A percentile compares a stretch with the other conserved stretches of the same genome.
These are phyloP conservation scores for Mycena olivaceomarginata DNA, from an alignment of 768 basidiomycete species.

Conservation along the genomic window DNA sequence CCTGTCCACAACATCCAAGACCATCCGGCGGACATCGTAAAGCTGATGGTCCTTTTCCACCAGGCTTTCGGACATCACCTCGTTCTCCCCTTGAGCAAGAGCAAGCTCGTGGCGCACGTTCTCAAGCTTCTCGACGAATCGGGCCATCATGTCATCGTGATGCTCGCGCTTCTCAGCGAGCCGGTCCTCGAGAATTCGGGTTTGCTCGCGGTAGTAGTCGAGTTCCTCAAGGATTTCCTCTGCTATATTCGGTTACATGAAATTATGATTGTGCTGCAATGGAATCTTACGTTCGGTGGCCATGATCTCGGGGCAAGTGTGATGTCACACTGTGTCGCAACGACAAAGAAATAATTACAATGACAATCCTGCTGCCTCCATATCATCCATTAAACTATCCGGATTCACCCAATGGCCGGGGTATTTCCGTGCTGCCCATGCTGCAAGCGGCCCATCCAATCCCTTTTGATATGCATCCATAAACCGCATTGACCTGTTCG, in stretches of 20 bases:
- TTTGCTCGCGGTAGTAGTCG: not conserved
- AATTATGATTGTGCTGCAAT: not conserved
- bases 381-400: not conserved
- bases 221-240: not conserved
- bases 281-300: not conserved
- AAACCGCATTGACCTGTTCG: too few relatives aligned
- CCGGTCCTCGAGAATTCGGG: not conserved
- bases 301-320: not conserved
- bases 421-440: constrained; percentile 4
- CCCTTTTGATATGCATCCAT: too few relatives aligned
- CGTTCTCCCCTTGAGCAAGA: not conserved
- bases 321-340: not conserved
- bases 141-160: not conserved
- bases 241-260: not conserved
- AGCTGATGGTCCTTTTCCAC: not conserved
- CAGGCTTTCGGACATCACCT: not conserved
- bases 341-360: not conserved
- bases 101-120: not conserved
- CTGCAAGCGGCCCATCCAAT: not conserved
- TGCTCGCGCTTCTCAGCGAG: not conserved
- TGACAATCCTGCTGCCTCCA: not conserved
- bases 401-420: not conserved
- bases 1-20: not conserved
- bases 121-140: not conserved
- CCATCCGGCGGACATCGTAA: not conserved